Percentiles rank a stretch among this genome's conserved stretches.
phyloP scores from a whole-genome alignment of 2,329 filamentous ascomycete species.

The Lasiodiplodia sp. region DNA sequence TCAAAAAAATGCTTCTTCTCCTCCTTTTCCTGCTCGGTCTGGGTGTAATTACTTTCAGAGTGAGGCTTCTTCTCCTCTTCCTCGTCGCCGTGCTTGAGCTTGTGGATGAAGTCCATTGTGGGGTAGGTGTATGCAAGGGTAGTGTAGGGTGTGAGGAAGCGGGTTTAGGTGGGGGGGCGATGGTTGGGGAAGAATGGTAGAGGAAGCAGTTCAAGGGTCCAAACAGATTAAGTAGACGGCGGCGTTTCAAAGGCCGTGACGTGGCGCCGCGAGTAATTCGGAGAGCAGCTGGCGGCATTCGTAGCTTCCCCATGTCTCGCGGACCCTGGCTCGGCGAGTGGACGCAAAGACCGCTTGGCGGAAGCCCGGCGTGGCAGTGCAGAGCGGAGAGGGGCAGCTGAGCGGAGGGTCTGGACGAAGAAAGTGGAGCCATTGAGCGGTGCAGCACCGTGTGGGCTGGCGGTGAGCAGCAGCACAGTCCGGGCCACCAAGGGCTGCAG shows the following conservation, averaged over 20 bases:
- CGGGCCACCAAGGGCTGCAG: slow-evolving; percentile 3
- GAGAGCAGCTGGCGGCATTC: not conserved
- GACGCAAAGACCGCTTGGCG: slow-evolving; percentile 14
- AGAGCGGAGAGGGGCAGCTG: slow-evolving; percentile 17
- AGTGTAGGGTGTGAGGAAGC: not conserved
- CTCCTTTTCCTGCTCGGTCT: slow-evolving; percentile 23
- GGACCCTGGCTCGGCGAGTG: slow-evolving; percentile 10
- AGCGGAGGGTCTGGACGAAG: slow-evolving; percentile 10
- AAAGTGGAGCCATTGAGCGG: slow-evolving; percentile 15
- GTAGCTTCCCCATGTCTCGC: slow-evolving; percentile 1
- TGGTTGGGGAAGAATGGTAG: not conserved
- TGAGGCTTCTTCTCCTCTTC: slow-evolving; percentile 26
- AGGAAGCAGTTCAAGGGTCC: not conserved
- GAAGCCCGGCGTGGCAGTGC: slow-evolving; percentile 25
- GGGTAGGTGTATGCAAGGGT: not conserved
- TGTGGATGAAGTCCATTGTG: slow-evolving; percentile 29
- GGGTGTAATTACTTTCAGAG: slow-evolving; percentile 8
- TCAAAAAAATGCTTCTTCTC: slow-evolving; percentile 19
- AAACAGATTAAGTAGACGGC: slow-evolving; percentile 17
- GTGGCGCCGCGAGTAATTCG: slow-evolving; percentile 20
- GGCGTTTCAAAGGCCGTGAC: slow-evolving; percentile 15
- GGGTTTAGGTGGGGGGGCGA: not conserved
- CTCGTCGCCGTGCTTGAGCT: slow-evolving; percentile 24
- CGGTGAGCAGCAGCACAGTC: slow-evolving; percentile 12
- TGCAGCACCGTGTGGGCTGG: slow-evolving; percentile 11